These are phyloP conservation scores for sunflower (Helianthus annuus) DNA, from an alignment of 129 eudicot genomes.

Conservation along the genomic window HanXRQr2.0-SUNRISE NC_035447.2:33354637-33355136, in stretches of 20 bases:
- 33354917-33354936: not conserved
- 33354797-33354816: slow-evolving; percentile 52
- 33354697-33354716: slow-evolving; percentile 65
- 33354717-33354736: slow-evolving; percentile 43
- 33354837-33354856: not conserved
- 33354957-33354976: too few relatives aligned
- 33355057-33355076: too few relatives aligned
- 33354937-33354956: too few relatives aligned
- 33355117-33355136: too few relatives aligned
- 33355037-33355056: too few relatives aligned
- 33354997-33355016: too few relatives aligned
- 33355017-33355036: too few relatives aligned
- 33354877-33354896: not conserved
- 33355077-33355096: too few relatives aligned
- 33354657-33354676: slow-evolving; percentile 63
- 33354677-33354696: slow-evolving; percentile 83
- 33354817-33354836: slow-evolving; percentile 75
- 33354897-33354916: slow-evolving; percentile 4
- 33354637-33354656: slow-evolving; percentile 86
- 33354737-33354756: slow-evolving; percentile 37
- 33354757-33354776: slow-evolving; percentile 75
- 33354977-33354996: too few relatives aligned
- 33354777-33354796: slow-evolving; percentile 68
- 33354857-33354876: not conserved
- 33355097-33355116: too few relatives aligned